Evolutionary conservation across 371 early-diverging fungal genomes (phyloP).

Genomic region (Syncephalastrum racemosum): DNA sequence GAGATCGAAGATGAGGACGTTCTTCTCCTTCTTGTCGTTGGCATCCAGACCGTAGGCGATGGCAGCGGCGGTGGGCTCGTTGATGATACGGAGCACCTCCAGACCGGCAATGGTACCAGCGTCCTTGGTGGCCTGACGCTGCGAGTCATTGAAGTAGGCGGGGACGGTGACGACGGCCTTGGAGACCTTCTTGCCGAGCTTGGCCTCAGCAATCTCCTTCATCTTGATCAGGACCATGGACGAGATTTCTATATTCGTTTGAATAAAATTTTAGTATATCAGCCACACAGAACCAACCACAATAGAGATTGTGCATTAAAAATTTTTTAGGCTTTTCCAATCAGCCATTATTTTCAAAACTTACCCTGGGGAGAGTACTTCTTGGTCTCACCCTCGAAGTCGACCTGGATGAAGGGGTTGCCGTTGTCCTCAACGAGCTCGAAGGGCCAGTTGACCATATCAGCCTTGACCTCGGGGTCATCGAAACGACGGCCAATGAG

Average conservation of each 20-base stretch:
- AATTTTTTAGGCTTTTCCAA: no score
- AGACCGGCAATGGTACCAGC: constrained; percentile 82
- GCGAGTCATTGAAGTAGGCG: constrained; percentile 80
- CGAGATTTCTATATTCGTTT: constrained; percentile 65
- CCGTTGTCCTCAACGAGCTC: constrained; percentile 71
- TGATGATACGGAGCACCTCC: constrained; percentile 85
- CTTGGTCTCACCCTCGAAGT: constrained; percentile 78
- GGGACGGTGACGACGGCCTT: constrained; percentile 97
- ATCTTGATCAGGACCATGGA: constrained; percentile 91
- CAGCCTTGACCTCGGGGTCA: constrained; percentile 85
- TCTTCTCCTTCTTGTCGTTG: constrained; percentile 71
- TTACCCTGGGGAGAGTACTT: constrained; percentile 77
- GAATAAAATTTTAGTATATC: neutral
- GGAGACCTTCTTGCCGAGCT: constrained; percentile 78
- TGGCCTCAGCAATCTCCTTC: constrained; percentile 89
- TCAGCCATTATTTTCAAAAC: neutral
- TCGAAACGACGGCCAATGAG: constrained; percentile 93
- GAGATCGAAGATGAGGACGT: constrained; percentile 92
- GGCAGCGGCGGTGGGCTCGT: constrained; percentile 95
- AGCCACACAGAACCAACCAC: constrained; percentile 2
- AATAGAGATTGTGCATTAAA: no score
- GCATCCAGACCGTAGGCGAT: constrained; percentile 93
- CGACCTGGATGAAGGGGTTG: constrained; percentile 81
- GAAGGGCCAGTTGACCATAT: constrained; percentile 92
- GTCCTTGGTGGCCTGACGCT: constrained; percentile 86